These are phyloP conservation scores for Carex cristatella DNA, from an alignment of 176 grass and related monocot species.

Conservation along the genomic window DNA sequence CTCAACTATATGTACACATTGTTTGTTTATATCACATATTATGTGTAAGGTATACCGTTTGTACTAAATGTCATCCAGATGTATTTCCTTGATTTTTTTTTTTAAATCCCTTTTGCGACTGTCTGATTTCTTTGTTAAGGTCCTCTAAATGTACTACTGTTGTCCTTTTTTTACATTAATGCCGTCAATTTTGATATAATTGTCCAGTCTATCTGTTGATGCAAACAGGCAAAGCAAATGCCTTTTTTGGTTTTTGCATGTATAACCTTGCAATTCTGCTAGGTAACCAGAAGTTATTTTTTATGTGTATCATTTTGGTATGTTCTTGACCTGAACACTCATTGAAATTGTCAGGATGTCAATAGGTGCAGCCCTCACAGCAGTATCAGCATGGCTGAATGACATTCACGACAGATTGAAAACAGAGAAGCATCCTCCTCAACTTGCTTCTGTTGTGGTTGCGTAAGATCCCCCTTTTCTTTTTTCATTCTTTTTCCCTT, in stretches of 20 bases:
- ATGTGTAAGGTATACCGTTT: not conserved
- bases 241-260: not conserved
- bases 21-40: constrained; percentile 2
- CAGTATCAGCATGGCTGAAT: constrained; percentile 85
- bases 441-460: constrained; percentile 69
- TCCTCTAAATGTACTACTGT: not conserved
- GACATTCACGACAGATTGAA: constrained; percentile 58
- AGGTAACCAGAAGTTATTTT: not conserved
- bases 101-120: not conserved
- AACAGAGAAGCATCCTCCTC: constrained; percentile 63
- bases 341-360: constrained; percentile 64
- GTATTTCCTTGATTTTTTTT: not conserved
- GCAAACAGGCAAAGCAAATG: not conserved
- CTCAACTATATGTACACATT: not conserved
- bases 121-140: not conserved
- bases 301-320: not conserved
- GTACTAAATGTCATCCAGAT: not conserved
- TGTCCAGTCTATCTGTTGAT: not conserved
- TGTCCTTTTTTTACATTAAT: not conserved
- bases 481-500: not conserved
- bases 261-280: not conserved
- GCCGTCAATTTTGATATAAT: not conserved
- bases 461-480: constrained; percentile 48
- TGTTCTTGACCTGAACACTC: not conserved
- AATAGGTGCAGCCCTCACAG: constrained; percentile 68